These are phyloP conservation scores for Trypanosoma cruzi DNA, from an alignment of 208 protist species.

Conservation along the genomic window DNA sequence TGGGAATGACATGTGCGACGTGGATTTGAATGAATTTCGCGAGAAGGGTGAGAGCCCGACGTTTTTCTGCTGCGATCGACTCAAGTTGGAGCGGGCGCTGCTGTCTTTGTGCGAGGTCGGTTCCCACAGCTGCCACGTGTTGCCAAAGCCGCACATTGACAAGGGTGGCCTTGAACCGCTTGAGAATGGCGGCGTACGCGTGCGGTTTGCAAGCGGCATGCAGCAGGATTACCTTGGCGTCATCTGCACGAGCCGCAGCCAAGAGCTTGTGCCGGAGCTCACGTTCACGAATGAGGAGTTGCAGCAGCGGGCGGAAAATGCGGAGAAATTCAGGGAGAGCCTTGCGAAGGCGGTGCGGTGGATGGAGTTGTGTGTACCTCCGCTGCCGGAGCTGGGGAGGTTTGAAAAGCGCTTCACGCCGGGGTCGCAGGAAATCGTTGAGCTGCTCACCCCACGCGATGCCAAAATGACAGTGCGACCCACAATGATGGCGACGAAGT, in stretches of 20 bases:
- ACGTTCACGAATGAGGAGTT: conserved; percentile 85
- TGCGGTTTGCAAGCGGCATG: conserved; percentile 82
- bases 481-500: conserved; percentile 92
- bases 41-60: conserved; percentile 94
- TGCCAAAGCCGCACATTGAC: conserved; percentile 83
- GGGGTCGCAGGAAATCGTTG: conserved; percentile 90
- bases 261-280: conserved; percentile 78
- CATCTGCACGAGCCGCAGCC: conserved; percentile 86
- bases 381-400: conserved; percentile 82
- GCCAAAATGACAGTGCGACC: conserved; percentile 92
- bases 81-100: conserved; percentile 84
- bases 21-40: conserved; percentile 93
- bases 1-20: conserved; percentile 92
- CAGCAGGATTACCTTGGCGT: conserved; percentile 86
- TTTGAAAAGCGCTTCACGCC: conserved; percentile 92
- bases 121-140: conserved; percentile 80
- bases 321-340: conserved; percentile 71
- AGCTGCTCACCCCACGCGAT: conserved; percentile 86
- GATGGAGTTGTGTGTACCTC: conserved; percentile 90
- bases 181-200: conserved; percentile 81
- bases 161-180: conserved; percentile 76
- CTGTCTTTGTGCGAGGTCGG: conserved; percentile 86
- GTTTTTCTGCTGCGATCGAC: conserved; percentile 92
- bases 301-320: conserved; percentile 79
- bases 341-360: conserved; percentile 77